These are phyloP conservation scores for Cylindrotheca closterium DNA, from an alignment of 108 stramenopile genomes.

Conservation along the genomic window DNA sequence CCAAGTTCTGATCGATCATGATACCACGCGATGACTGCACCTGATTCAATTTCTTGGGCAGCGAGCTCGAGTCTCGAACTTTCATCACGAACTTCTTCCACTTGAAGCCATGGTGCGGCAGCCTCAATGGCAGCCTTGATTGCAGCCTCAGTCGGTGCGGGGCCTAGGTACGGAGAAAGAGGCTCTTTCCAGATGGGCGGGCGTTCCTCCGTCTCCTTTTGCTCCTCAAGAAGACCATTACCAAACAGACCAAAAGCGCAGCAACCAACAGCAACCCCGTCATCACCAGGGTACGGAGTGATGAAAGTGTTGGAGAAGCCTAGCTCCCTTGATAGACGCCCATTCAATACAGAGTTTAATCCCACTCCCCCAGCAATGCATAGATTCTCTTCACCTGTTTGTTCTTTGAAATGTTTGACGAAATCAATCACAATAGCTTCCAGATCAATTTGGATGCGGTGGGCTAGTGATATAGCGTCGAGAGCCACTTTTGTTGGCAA, in stretches of 20 bases:
- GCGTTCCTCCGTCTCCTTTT: background rate
- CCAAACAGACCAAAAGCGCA: slow-evolving; percentile 88
- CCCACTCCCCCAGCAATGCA: slow-evolving; percentile 94
- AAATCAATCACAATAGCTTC: slow-evolving; percentile 85
- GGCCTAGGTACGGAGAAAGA: slow-evolving; percentile 79
- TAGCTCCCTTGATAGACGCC: slow-evolving; percentile 73
- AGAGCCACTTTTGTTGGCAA: slow-evolving; percentile 75
- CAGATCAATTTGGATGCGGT: slow-evolving; percentile 78
- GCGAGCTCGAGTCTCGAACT: slow-evolving; percentile 51
- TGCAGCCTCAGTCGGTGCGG: slow-evolving; percentile 41
- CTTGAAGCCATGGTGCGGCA: slow-evolving; percentile 73
- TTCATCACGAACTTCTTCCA: slow-evolving; percentile 57
- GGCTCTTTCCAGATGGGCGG: slow-evolving; percentile 62
- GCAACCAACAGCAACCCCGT: slow-evolving; percentile 93
- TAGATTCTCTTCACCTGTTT: slow-evolving; percentile 81
- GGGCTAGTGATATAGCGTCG: slow-evolving; percentile 76
- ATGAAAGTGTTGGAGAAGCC: slow-evolving; percentile 86
- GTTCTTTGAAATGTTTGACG: slow-evolving; percentile 74
- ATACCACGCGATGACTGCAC: slow-evolving; percentile 88
- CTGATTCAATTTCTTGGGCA: slow-evolving; percentile 69
- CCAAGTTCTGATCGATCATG: slow-evolving; percentile 90
- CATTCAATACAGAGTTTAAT: slow-evolving; percentile 92
- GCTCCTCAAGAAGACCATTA: slow-evolving; percentile 11
- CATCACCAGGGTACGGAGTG: slow-evolving; percentile 93
- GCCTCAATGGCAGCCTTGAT: slow-evolving; percentile 79